Evolutionary conservation across 2,329 filamentous ascomycete genomes (phyloP).

Genomic region (Diaporthe citrichinensis): DNA sequence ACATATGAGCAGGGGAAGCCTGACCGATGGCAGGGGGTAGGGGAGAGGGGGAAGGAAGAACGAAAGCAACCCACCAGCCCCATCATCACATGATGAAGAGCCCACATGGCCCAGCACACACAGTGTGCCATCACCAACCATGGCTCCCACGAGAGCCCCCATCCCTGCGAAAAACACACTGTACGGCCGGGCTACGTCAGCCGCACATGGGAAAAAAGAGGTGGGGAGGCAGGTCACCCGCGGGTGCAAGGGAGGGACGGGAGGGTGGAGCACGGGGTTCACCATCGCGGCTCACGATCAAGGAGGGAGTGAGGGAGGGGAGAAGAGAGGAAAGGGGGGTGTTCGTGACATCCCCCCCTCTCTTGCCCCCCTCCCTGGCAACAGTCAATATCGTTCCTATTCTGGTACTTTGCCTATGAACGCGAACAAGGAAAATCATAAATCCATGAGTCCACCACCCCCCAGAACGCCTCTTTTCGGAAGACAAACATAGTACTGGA

Average conservation of each 20-base stretch:
- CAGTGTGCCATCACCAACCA: constrained; percentile 1
- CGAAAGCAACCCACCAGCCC: constrained; percentile 13
- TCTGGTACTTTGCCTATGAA: constrained; percentile 36
- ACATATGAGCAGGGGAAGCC: constrained; percentile 30
- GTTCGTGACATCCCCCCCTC: background rate
- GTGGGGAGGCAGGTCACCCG: constrained; percentile 34
- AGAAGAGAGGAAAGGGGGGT: background rate
- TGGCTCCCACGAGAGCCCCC: background rate
- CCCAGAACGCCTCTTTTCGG: background rate
- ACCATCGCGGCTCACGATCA: background rate
- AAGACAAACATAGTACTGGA: background rate
- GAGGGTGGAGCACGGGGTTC: constrained; percentile 14
- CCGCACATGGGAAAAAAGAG: constrained; percentile 23
- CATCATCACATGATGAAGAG: constrained; percentile 38
- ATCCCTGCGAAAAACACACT: constrained; percentile 29
- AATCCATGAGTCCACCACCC: constrained; percentile 12
- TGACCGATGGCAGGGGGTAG: background rate
- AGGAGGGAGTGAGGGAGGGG: constrained; percentile 6
- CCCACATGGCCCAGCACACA: constrained; percentile 25
- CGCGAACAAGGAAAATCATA: constrained; percentile 24
- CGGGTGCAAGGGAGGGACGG: background rate
- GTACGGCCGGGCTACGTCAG: constrained; percentile 38
- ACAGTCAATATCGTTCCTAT: constrained; percentile 20
- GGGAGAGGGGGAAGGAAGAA: constrained; percentile 24
- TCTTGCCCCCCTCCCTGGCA: constrained; percentile 13